Base-by-base conservation (phyloP, 495 filamentous ascomycete genomes). In the Patellaria atrata region DNA sequence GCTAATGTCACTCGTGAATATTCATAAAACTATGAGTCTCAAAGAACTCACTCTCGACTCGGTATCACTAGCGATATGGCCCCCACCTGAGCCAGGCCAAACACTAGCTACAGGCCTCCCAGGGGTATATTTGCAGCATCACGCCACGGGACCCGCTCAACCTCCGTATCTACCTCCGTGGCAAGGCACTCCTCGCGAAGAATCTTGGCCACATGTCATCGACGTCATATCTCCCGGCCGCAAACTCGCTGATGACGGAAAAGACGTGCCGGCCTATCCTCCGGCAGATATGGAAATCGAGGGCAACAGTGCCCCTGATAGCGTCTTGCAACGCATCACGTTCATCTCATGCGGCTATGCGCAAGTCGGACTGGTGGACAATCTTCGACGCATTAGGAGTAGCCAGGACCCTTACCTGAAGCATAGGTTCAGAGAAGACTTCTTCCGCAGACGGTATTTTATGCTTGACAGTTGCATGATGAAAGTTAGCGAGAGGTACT, bases 341-440 rank as follows among this genome's bases (percentile, higher is more conserved):
- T 45, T 59, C 31, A 33, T 37, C 4, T 54, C 50, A 3, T 57
- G 54, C 37, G 56, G 56, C 45, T 59, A 59, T 38, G 50, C 36
- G 8, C 25, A 29, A 10, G 43, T 59, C 16, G n/a, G n/a, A n/a
- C n/a, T 30, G 33, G 3, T 18, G 36, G 23, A 12, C 34, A 1
- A 14, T 20, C 25, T 52, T 52, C 33, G 47, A 53, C 37, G 49
- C 56, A 35, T 0, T 22, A 14, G 34, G 16, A 17, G 34, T 56
- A 32, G 44, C 50, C 5, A n/a, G 24, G 10, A 40, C 38, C 19
- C n/a, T 14, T 8, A 15, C 12, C 19, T 29, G 17, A 11, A 18
- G 35, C 19, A 28, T 37, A 0, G 32, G 38, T 20, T 27, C 35
- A 11, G 39, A 31, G n/a, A n/a, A n/a, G n/a, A n/a, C n/a, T n/a